These are phyloP conservation scores for Vigna trinervia DNA, from an alignment of 306 rosid species.

Conservation along the genomic window DNA sequence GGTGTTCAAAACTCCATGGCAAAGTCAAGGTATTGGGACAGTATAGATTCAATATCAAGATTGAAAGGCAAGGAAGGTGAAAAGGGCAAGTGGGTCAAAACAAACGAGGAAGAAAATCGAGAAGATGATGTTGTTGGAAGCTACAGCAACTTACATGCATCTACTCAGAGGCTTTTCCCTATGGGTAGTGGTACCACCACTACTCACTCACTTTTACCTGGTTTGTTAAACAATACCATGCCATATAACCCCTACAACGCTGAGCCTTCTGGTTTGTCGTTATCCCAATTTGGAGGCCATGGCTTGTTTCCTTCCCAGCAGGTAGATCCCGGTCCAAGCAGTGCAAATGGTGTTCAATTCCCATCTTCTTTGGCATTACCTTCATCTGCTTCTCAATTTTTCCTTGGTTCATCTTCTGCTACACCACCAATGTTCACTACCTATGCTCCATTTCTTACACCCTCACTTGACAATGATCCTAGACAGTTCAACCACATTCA, in stretches of 20 bases:
- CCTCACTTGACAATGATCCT: conserved; percentile 51
- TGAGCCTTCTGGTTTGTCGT: conserved; percentile 63
- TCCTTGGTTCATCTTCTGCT: conserved; percentile 55
- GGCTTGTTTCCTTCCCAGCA: conserved; percentile 62
- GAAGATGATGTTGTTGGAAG: conserved; percentile 39
- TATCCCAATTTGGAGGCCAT: conserved; percentile 69
- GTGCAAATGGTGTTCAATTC: conserved; percentile 42
- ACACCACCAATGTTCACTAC: conserved; percentile 50
- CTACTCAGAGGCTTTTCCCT: conserved; percentile 69
- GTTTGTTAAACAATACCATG: conserved; percentile 52
- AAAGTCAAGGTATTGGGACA: conserved; percentile 44
- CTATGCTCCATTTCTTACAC: conserved; percentile 54
- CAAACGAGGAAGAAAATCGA: conserved; percentile 40
- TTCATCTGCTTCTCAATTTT: conserved; percentile 50
- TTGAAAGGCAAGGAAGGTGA: conserved; percentile 45
- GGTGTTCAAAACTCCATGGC: conserved; percentile 37
- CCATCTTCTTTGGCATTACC: conserved; percentile 44
- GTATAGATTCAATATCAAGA: conserved; percentile 20
- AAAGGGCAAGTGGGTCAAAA: conserved; percentile 68
- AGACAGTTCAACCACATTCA: conserved; percentile 63
- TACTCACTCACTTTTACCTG: conserved; percentile 49
- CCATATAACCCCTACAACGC: conserved; percentile 49
- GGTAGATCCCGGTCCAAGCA: conserved; percentile 43
- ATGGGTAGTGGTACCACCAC: conserved; percentile 5
- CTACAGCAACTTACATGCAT: conserved; percentile 36